Conservation (phyloP, 768 basidiomycete species). For the Amyloporia xantha region DNA sequence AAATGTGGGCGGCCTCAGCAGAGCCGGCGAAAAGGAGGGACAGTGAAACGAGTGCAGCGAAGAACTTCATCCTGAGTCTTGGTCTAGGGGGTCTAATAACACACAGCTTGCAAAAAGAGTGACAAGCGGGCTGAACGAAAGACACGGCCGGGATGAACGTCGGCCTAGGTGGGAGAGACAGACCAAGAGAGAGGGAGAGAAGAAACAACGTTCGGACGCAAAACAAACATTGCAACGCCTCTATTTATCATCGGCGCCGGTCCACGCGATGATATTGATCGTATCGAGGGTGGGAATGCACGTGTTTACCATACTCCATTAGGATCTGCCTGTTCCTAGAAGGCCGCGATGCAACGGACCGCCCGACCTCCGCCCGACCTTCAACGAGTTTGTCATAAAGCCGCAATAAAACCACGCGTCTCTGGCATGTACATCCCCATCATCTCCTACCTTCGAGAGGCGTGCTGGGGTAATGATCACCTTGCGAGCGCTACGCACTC, state of each 20-base stretch:
- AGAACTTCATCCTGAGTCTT: conserved; percentile 19
- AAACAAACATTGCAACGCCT: background rate
- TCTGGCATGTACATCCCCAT: too few relatives aligned
- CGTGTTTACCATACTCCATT: background rate
- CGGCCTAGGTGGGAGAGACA: conserved; percentile 1
- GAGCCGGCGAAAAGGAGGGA: conserved; percentile 17
- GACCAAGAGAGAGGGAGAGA: conserved; percentile 1
- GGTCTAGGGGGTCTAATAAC: background rate
- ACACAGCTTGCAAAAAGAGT: conserved; percentile 2
- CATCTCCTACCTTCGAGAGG: too few relatives aligned
- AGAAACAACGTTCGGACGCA: background rate
- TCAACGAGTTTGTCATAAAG: too few relatives aligned
- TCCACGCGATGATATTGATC: too few relatives aligned
- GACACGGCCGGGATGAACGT: conserved; percentile 5
- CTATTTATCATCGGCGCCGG: conserved; percentile 1
- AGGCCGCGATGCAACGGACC: too few relatives aligned
- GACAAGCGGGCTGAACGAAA: conserved; percentile 3
- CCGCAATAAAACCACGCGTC: too few relatives aligned
- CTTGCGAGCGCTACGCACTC: too few relatives aligned
- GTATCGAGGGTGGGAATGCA: background rate
- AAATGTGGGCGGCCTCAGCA: conserved; percentile 15
- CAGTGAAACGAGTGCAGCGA: conserved; percentile 16
- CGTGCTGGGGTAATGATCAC: too few relatives aligned
- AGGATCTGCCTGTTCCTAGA: background rate
- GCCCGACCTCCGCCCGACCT: too few relatives aligned